These are phyloP conservation scores for Zasmidium cellare DNA, from an alignment of 2,329 filamentous ascomycete genomes.

Conservation along the genomic window DNA sequence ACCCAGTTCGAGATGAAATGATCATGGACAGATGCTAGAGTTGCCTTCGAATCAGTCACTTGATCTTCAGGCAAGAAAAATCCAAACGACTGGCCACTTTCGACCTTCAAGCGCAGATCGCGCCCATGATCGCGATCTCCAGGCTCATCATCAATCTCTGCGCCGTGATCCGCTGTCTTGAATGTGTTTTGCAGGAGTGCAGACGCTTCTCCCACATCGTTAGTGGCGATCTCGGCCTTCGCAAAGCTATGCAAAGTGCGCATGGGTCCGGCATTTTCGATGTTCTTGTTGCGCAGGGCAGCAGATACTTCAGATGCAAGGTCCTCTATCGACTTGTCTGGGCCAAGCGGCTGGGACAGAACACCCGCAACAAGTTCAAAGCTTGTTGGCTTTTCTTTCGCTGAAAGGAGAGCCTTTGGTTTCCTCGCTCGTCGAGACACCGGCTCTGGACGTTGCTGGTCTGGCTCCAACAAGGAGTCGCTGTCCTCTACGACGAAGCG, in stretches of 20 bases:
- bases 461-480: neutral
- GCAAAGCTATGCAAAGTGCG: slow-evolving; percentile 12
- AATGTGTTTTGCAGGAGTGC: neutral
- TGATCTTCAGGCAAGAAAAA: too few relatives aligned
- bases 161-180: neutral
- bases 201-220: neutral
- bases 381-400: neutral
- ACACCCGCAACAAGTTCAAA: neutral
- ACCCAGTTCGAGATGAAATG: slow-evolving; percentile 28
- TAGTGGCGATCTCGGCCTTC: neutral
- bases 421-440: neutral
- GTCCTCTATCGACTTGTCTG: neutral
- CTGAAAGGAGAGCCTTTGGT: neutral
- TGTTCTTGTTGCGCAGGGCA: neutral
- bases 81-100: too few relatives aligned
- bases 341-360: neutral
- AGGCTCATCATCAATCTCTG: neutral
- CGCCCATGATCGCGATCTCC: neutral
- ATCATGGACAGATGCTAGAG: slow-evolving; percentile 20
- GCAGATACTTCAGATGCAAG: neutral
- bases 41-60: too few relatives aligned
- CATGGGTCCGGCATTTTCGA: slow-evolving; percentile 4
- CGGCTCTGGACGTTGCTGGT: neutral
- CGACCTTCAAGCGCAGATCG: neutral
- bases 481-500: neutral